These are phyloP conservation scores for Cyclotella atomus DNA, from an alignment of 108 stramenopile genomes.

Conservation along the genomic window DNA sequence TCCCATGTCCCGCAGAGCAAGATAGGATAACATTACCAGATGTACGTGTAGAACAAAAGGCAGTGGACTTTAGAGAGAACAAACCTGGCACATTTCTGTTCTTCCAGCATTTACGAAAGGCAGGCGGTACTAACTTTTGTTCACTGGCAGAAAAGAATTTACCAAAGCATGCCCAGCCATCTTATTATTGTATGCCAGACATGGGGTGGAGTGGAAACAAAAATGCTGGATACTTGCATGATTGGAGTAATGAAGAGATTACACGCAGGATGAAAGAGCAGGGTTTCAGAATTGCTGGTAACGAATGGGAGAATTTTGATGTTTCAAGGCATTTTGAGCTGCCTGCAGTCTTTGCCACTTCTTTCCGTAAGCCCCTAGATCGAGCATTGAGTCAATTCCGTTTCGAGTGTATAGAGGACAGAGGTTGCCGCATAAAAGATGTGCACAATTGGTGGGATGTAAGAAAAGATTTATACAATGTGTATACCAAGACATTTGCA, in stretches of 20 bases:
- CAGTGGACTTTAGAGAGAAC: slow-evolving; percentile 58
- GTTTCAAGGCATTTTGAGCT: slow-evolving; percentile 66
- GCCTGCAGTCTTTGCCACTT: slow-evolving; percentile 80
- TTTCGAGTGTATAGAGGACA: slow-evolving; percentile 85
- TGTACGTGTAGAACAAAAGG: slow-evolving; percentile 58
- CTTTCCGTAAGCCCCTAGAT: slow-evolving; percentile 80
- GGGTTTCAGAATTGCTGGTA: slow-evolving; percentile 70
- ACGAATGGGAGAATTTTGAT: slow-evolving; percentile 85
- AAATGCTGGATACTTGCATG: slow-evolving; percentile 68
- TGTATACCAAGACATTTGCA: slow-evolving; percentile 78
- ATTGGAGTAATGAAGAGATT: slow-evolving; percentile 69
- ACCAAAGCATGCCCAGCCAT: slow-evolving; percentile 52
- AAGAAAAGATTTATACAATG: slow-evolving; percentile 73
- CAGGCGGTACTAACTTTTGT: slow-evolving; percentile 81
- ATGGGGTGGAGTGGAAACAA: slow-evolving; percentile 47
- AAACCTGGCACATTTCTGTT: slow-evolving; percentile 63
- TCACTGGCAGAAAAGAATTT: slow-evolving; percentile 74
- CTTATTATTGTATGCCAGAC: slow-evolving; percentile 84
- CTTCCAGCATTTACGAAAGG: slow-evolving; percentile 85
- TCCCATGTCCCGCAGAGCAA: slow-evolving; percentile 65
- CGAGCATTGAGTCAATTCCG: slow-evolving; percentile 85
- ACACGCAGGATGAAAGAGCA: slow-evolving; percentile 42
- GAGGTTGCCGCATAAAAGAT: slow-evolving; percentile 71
- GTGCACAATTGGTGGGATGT: slow-evolving; percentile 73
- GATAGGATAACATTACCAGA: slow-evolving; percentile 81